Evolutionary conservation across 78 protist species (phyloP).

Genomic region (Dictyostelium brefeldianum): DNA sequence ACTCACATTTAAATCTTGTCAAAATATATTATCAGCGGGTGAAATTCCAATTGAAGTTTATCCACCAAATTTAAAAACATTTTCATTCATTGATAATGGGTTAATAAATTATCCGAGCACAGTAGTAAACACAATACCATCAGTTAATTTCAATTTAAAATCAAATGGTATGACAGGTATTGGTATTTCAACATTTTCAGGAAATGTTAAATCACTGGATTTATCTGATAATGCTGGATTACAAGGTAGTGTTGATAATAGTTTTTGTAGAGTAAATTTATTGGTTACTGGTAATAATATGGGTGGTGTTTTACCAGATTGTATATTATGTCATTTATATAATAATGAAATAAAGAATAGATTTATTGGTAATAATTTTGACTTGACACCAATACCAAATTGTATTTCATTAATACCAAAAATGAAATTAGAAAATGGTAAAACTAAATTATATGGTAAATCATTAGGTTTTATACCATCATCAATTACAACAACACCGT

Average conservation of each 20-base stretch:
- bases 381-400: background rate
- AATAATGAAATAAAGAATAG: background rate
- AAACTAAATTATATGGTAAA: background rate
- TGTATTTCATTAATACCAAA: background rate
- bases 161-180: background rate
- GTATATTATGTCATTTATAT: background rate
- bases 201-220: background rate
- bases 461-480: background rate
- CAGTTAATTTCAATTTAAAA: background rate
- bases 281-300: background rate
- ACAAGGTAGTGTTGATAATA: background rate
- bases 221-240: background rate
- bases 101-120: background rate
- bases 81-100: background rate
- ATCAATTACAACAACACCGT: background rate
- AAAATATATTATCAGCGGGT: background rate
- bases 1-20: background rate
- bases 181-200: background rate
- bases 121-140: background rate
- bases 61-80: background rate
- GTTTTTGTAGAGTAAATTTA: background rate
- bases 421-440: conserved; percentile 1
- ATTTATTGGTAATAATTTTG: background rate
- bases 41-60: background rate
- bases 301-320: background rate